These are phyloP conservation scores for Lobosporangium transversale DNA, from an alignment of 192 early-diverging fungal species.

Conservation along the genomic window DNA sequence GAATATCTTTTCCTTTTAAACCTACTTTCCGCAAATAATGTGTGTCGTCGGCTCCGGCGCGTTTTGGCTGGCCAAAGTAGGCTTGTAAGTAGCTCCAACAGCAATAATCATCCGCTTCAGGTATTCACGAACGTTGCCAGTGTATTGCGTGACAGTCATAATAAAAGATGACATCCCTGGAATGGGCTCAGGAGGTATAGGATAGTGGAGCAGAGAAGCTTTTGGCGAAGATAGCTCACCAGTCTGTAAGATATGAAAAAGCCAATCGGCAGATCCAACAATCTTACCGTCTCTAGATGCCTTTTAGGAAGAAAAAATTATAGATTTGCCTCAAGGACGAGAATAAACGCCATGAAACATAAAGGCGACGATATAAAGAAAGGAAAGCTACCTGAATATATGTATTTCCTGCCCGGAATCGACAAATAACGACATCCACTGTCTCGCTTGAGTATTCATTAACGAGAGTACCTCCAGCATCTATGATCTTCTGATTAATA, in stretches of 20 bases:
- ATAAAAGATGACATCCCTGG: slow-evolving; percentile 60
- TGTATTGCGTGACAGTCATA: slow-evolving; percentile 79
- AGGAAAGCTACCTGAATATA: slow-evolving; percentile 36
- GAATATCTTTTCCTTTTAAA: too few relatives aligned
- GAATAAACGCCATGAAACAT: not conserved
- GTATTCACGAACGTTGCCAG: slow-evolving; percentile 70
- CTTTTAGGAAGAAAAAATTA: slow-evolving; percentile 3
- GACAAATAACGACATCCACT: slow-evolving; percentile 47
- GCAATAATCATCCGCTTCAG: slow-evolving; percentile 67
- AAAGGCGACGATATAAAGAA: not conserved
- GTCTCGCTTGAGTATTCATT: slow-evolving; percentile 24
- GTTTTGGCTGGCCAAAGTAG: slow-evolving; percentile 58
- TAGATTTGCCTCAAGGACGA: not conserved
- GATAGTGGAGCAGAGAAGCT: slow-evolving; percentile 63
- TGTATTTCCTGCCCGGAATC: slow-evolving; percentile 17
- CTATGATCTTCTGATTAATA: slow-evolving; percentile 21
- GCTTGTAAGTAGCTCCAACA: slow-evolving; percentile 73
- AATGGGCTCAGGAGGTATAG: slow-evolving; percentile 57
- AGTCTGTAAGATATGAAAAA: slow-evolving; percentile 56
- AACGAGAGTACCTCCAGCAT: slow-evolving; percentile 25
- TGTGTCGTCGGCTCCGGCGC: slow-evolving; percentile 70
- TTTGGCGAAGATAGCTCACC: slow-evolving; percentile 55
- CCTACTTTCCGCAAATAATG: slow-evolving; percentile 74
- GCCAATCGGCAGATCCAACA: slow-evolving; percentile 64
- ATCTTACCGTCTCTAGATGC: slow-evolving; percentile 55